Evolutionary conservation across 805 yeast species (phyloP).

Genomic region (Wickerhamomyces kurtzmanii): DNA sequence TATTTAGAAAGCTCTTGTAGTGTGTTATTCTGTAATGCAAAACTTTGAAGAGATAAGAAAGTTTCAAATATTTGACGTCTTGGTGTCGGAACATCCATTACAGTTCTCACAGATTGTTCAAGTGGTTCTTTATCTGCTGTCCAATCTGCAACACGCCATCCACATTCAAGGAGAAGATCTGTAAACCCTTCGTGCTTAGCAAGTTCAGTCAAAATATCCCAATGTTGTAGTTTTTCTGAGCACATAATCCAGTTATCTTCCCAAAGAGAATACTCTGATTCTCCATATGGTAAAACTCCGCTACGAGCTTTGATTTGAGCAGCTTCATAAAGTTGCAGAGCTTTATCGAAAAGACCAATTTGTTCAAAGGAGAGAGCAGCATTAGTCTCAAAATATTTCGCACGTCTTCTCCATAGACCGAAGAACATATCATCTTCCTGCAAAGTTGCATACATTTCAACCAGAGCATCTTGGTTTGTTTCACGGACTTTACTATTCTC

Average conservation of each 20-base stretch:
- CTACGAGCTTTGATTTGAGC: slow-evolving; percentile 96
- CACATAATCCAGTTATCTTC: slow-evolving; percentile 98
- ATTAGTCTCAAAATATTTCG: slow-evolving; percentile 88
- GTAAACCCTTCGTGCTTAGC: slow-evolving; percentile 98
- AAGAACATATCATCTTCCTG: slow-evolving; percentile 97
- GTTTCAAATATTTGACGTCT: slow-evolving; percentile 94
- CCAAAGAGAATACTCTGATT: slow-evolving; percentile 92
- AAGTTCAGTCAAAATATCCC: slow-evolving; percentile 94
- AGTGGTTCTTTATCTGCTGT: slow-evolving; percentile 87
- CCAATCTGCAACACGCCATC: slow-evolving; percentile 99
- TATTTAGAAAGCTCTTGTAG: slow-evolving; percentile 75
- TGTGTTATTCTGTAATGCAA: slow-evolving; percentile 82
- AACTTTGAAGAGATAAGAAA: slow-evolving; percentile 85
- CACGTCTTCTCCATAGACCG: slow-evolving; percentile 95
- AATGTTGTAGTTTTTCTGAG: slow-evolving; percentile 94
- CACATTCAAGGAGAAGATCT: slow-evolving; percentile 91
- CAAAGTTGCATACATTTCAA: slow-evolving; percentile 78
- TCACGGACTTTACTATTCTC: slow-evolving; percentile 73
- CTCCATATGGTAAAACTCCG: slow-evolving; percentile 92
- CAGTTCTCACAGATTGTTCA: slow-evolving; percentile 89
- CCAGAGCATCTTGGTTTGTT: slow-evolving; percentile 80
- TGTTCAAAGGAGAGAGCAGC: slow-evolving; percentile 92
- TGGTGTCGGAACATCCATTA: slow-evolving; percentile 98
- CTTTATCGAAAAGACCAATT: slow-evolving; percentile 90
- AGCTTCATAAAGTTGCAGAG: slow-evolving; percentile 86